Conservation (phyloP, 139 green algal species). For the Chlamydomonas schloesseri region DNA sequence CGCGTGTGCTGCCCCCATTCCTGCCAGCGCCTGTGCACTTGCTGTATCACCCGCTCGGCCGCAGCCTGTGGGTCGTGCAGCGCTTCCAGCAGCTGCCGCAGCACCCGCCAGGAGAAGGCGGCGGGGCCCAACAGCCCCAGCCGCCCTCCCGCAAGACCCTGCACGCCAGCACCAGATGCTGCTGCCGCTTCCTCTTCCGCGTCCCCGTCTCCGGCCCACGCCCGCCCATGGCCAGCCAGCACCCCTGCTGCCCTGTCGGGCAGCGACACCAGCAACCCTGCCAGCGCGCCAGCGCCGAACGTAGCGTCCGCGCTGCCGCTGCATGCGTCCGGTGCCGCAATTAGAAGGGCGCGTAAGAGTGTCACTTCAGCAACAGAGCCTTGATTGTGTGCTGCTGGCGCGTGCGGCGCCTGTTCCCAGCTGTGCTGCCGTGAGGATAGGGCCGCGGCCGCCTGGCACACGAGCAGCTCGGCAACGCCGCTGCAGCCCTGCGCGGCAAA, state of each 20-base stretch:
- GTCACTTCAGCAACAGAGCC: no score
- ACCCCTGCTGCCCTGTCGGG: constrained; percentile 50
- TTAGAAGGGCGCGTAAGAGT: no score
- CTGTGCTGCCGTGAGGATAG: no score
- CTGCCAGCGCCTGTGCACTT: no score
- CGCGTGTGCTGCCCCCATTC: no score
- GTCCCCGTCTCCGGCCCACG: background rate
- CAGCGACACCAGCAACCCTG: constrained; percentile 42
- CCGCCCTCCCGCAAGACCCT: background rate
- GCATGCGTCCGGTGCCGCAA: no score
- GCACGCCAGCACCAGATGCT: background rate
- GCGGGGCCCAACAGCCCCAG: background rate
- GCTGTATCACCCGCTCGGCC: no score
- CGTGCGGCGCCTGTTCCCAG: background rate
- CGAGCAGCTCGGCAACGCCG: constrained; percentile 48
- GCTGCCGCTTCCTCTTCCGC: background rate
- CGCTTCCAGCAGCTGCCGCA: constrained; percentile 35
- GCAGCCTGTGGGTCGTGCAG: background rate
- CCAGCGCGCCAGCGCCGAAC: background rate
- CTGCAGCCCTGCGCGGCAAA: constrained; percentile 46
- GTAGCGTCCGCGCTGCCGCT: background rate
- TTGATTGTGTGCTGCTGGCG: no score
- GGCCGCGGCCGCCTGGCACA: background rate
- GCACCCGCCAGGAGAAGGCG: background rate
- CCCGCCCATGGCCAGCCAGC: background rate